Evolutionary conservation across 2,329 filamentous ascomycete genomes (phyloP).

Genomic region (Aspergillus fumigatiaffinis): DNA sequence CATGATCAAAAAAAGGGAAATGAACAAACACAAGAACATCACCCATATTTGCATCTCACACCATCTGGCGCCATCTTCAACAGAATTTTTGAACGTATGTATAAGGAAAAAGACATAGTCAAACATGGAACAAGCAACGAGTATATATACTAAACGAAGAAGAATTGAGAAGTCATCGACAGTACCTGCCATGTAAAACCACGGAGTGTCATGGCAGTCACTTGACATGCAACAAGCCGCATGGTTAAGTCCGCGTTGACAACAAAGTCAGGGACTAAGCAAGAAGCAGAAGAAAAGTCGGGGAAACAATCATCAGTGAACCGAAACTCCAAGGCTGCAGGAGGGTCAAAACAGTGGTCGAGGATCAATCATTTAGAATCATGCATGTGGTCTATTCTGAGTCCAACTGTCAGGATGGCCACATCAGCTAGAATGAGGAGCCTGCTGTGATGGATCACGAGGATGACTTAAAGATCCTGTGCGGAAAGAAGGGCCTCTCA

Average conservation of each 20-base stretch:
- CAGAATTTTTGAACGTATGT: conserved; percentile 7
- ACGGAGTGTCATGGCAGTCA: background rate
- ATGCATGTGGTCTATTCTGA: conserved; percentile 21
- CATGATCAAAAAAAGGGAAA: background rate
- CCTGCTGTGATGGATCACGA: conserved; percentile 13
- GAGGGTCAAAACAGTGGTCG: conserved; percentile 6
- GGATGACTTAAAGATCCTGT: conserved; percentile 30
- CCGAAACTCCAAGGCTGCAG: background rate
- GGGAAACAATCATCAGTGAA: conserved; percentile 5
- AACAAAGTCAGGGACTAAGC: conserved; percentile 3
- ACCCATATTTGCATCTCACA: conserved; percentile 2
- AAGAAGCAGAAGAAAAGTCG: conserved; percentile 12
- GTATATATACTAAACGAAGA: conserved; percentile 11
- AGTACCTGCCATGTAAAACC: background rate
- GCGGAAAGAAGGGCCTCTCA: conserved; percentile 25
- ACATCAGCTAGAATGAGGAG: conserved; percentile 11
- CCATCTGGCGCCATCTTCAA: conserved; percentile 6
- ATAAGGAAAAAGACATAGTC: conserved; percentile 3
- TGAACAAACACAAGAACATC: conserved; percentile 2
- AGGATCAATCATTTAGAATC: conserved; percentile 22
- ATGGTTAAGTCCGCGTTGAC: background rate
- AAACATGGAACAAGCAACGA: background rate
- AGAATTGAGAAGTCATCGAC: background rate
- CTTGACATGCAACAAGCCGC: background rate
- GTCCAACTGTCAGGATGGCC: background rate